Percentiles rank a stretch among this genome's conserved stretches.
Evolutionary conservation across 2,329 filamentous ascomycete genomes (phyloP).

Genomic region (Blastomyces silverae): DNA sequence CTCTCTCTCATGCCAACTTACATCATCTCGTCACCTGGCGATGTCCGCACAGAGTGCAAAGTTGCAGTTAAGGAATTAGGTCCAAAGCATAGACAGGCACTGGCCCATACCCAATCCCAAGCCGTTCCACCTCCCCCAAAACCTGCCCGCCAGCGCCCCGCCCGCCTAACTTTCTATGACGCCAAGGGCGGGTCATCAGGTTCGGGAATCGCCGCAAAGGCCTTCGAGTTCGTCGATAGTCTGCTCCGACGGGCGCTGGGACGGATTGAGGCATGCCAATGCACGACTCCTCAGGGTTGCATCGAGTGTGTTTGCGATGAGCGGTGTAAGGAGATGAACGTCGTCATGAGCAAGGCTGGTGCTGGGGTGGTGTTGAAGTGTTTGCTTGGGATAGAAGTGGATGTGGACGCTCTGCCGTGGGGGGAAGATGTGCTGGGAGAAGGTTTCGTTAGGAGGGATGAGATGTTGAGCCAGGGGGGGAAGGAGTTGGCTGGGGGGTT

Average conservation of each 20-base stretch:
- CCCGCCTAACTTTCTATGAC: constrained; percentile 88
- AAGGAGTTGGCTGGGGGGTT: constrained; percentile 60
- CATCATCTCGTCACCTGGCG: constrained; percentile 80
- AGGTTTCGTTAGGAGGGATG: constrained; percentile 64
- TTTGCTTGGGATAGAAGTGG: constrained; percentile 68
- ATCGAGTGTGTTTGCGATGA: constrained; percentile 85
- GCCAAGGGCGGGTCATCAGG: constrained; percentile 80
- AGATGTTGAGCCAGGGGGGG: constrained; percentile 30
- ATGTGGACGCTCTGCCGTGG: constrained; percentile 78
- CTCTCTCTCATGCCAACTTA: constrained; percentile 83
- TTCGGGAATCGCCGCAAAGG: constrained; percentile 81
- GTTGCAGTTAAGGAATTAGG: constrained; percentile 80
- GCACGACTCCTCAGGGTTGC: constrained; percentile 62
- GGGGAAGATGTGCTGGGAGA: constrained; percentile 74
- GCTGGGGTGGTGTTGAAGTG: constrained; percentile 72
- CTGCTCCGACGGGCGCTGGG: constrained; percentile 68
- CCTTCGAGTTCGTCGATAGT: constrained; percentile 83
- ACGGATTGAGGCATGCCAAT: constrained; percentile 69
- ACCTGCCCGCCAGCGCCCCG: constrained; percentile 66
- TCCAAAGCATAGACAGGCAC: constrained; percentile 33
- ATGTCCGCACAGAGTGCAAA: constrained; percentile 94
- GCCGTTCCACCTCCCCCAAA: constrained; percentile 32
- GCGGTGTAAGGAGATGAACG: constrained; percentile 74
- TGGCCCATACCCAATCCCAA: constrained; percentile 12
- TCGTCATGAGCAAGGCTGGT: constrained; percentile 90